Evolutionary conservation across 140 eudicot genomes (phyloP).

Genomic region (Flaveria floridana): DNA sequence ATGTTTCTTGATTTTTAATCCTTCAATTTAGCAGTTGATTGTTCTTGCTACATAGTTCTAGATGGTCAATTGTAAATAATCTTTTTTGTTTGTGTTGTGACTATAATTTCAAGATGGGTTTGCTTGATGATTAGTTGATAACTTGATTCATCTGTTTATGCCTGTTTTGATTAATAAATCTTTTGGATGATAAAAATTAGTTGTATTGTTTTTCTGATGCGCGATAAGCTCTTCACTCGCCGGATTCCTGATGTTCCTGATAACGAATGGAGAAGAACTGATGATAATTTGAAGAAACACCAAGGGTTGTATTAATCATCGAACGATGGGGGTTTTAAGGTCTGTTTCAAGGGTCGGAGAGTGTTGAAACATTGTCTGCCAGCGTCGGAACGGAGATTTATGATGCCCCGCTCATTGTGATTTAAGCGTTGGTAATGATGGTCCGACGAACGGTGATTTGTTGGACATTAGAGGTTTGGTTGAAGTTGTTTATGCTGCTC

Average conservation of each 20-base stretch:
- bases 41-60: slow-evolving; percentile 4
- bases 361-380: slow-evolving; percentile 19
- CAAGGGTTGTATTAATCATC: slow-evolving; percentile 20
- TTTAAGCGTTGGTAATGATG: slow-evolving; percentile 2
- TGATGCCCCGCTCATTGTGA: slow-evolving; percentile 41
- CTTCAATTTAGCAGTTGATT: neutral
- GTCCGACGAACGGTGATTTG: slow-evolving; percentile 24
- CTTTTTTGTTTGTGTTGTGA: too few relatives aligned
- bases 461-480: slow-evolving; percentile 48
- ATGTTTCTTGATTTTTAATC: neutral
- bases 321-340: slow-evolving; percentile 32
- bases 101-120: neutral
- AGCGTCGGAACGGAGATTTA: slow-evolving; percentile 55
- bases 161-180: slow-evolving; percentile 3
- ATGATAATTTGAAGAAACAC: slow-evolving; percentile 37
- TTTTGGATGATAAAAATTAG: neutral
- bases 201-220: slow-evolving; percentile 24
- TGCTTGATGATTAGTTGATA: slow-evolving; percentile 2
- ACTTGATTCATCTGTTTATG: slow-evolving; percentile 15
- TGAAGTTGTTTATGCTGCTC: slow-evolving; percentile 54
- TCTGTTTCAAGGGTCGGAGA: slow-evolving; percentile 54
- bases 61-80: neutral
- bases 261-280: slow-evolving; percentile 36
- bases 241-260: slow-evolving; percentile 37
- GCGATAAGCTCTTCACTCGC: slow-evolving; percentile 47